These are phyloP conservation scores for Collybia sordida DNA, from an alignment of 768 basidiomycete species.

Conservation along the genomic window DNA sequence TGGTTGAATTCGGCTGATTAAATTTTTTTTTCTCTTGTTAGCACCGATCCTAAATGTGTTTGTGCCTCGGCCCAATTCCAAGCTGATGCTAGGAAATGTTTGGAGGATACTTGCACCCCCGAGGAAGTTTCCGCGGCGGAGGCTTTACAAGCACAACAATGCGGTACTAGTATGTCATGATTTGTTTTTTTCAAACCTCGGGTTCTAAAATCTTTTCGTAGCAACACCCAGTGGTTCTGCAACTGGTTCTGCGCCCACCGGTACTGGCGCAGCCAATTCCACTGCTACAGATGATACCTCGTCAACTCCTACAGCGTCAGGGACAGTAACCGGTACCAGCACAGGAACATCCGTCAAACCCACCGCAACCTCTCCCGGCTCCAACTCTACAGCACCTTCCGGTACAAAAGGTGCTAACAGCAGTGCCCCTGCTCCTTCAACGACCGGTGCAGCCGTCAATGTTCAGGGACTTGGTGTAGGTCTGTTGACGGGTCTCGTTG, in stretches of 20 bases:
- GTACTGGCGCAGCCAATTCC: too few relatives aligned
- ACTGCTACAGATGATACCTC: neutral
- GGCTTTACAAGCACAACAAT: constrained; percentile 9
- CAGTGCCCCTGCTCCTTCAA: neutral
- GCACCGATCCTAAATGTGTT: constrained; percentile 12
- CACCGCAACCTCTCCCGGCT: neutral
- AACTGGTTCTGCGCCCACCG: neutral
- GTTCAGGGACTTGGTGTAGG: neutral
- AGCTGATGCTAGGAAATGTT: constrained; percentile 12
- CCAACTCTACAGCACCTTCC: neutral
- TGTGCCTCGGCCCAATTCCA: constrained; percentile 17
- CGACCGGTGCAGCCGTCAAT: constrained; percentile 1
- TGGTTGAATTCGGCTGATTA: too few relatives aligned
- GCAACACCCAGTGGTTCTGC: neutral
- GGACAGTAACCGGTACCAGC: neutral
- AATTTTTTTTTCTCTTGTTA: neutral
- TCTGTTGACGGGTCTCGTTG: neutral
- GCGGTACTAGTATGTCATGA: constrained; percentile 7
- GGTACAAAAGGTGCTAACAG: neutral
- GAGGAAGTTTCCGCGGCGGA: constrained; percentile 10
- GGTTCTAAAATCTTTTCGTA: neutral
- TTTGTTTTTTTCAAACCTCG: neutral
- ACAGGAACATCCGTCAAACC: neutral
- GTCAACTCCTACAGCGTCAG: neutral
- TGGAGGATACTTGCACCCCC: constrained; percentile 9